Percentiles rank a stretch among this genome's conserved stretches.
Evolutionary conservation across 2,329 filamentous ascomycete species (phyloP).

Genomic region (Rachicladosporium sp.): DNA sequence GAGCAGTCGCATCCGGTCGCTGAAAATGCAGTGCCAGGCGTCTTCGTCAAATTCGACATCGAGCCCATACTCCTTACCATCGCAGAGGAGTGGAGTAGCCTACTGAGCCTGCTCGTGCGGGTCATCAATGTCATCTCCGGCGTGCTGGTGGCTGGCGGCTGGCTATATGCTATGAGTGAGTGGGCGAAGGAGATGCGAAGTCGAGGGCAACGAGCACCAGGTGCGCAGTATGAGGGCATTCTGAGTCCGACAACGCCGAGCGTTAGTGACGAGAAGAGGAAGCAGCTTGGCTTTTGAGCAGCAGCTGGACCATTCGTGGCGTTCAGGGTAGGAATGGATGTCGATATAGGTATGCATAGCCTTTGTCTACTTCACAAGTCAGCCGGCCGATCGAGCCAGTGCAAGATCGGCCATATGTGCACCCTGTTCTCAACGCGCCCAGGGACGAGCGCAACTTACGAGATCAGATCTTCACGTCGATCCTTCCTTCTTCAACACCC

Average conservation of each 20-base stretch:
- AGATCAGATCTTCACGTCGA: no score
- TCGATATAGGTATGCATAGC: no score
- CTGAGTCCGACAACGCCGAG: conserved; percentile 10
- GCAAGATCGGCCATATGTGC: no score
- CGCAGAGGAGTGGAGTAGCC: conserved; percentile 63
- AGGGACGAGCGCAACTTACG: no score
- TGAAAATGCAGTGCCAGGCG: conserved; percentile 64
- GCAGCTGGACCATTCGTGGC: no score
- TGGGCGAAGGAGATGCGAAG: conserved; percentile 46
- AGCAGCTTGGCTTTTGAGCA: no score
- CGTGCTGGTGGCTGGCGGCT: conserved; percentile 84
- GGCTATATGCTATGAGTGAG: conserved; percentile 75
- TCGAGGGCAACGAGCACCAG: conserved; percentile 2
- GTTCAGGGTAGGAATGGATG: no score
- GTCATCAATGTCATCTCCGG: conserved; percentile 84
- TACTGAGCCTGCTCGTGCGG: conserved; percentile 65
- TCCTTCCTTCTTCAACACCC: no score
- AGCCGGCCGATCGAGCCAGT: no score
- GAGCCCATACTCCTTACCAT: conserved; percentile 85
- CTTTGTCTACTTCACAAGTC: no score
- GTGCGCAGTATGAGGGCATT: conserved; percentile 3
- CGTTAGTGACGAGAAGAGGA: conserved; percentile 8
- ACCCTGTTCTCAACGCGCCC: no score
- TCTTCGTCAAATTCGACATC: conserved; percentile 99
- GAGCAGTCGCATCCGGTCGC: conserved; percentile 64